Evolutionary conservation across 2,329 filamentous ascomycete species (phyloP), one percentile per base, ranked within the genome.

Genomic region (Bimuria novae-zelandiae): DNA sequence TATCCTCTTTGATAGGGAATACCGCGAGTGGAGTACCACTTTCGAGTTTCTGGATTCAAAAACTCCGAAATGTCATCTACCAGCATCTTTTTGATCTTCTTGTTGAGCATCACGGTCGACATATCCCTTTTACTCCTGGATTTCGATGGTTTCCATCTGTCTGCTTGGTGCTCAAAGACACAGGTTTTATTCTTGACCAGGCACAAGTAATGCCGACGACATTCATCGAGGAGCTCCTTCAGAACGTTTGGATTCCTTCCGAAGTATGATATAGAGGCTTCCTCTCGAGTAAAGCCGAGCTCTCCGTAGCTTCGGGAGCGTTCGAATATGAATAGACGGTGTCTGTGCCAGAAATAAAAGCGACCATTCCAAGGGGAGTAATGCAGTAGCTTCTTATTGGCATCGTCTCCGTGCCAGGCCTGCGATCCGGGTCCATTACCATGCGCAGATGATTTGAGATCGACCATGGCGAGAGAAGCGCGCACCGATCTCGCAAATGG

Each of bases 51-150:
- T n/a, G n/a, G n/a, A n/a, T n/a, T n/a, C n/a, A n/a, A n/a, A n/a
- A n/a, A n/a, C n/a, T n/a, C n/a, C n/a, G n/a, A n/a, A n/a, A n/a
- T n/a, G n/a, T n/a, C n/a, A n/a, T n/a, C n/a, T 35, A 16, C 4
- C n/a, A 45, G 51, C 23, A 53, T 53, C 2, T 57, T 37, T 54
- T 57, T 40, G n/a, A 57, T n/a, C 7, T 41, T 25, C 14, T 57
- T 25, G 30, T 33, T 21, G 48, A 57, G 57, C 7, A 48, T 60
- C 12, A 35, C n/a, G 12, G 89, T 92, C 40, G 46, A 51, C 23
- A 50, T 52, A 5, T 57, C 37, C 53, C 57, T 57, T 32, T 57
- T 60, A 21, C 3, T 36, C 22, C 12, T 60, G 19, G 30, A 35
- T 21, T 49, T 60, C 3, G 51, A 57, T 23, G 39, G 4, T 45